phyloP scores from a whole-genome alignment of 495 filamentous ascomycete genomes.

The Patellaria atrata region DNA sequence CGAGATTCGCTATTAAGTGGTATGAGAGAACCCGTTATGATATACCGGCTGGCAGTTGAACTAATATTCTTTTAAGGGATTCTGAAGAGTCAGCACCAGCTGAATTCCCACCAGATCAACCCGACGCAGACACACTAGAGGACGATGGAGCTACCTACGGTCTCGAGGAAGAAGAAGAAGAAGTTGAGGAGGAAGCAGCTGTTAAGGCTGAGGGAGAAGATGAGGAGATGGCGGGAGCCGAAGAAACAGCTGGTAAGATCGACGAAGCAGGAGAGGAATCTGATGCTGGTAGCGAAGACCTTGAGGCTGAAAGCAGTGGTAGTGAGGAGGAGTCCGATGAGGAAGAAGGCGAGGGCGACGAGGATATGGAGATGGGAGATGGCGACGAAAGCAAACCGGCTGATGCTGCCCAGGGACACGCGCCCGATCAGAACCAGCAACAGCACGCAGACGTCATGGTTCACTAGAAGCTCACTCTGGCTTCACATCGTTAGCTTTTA shows the following conservation, averaged over 20 bases:
- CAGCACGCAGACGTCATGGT: conserved; percentile 18
- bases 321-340: conserved; percentile 70
- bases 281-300: conserved; percentile 84
- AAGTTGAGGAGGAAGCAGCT: conserved; percentile 39
- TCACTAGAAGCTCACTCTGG: conserved; percentile 9
- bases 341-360: conserved; percentile 46
- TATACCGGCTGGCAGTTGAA: conserved; percentile 4
- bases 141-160: conserved; percentile 82
- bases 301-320: conserved; percentile 86
- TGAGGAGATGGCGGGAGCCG: conserved; percentile 70
- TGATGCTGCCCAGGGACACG: conserved; percentile 2
- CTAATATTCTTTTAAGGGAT: conserved; percentile 46
- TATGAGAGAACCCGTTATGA: too few relatives aligned
- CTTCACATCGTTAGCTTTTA: conserved; percentile 3
- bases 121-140: conserved; percentile 72
- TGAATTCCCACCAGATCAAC: conserved; percentile 93
- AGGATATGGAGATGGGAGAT: conserved; percentile 75
- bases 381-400: conserved; percentile 21
- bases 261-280: conserved; percentile 64
- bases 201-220: conserved; percentile 40
- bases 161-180: conserved; percentile 64
- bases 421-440: neutral
- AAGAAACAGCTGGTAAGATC: conserved; percentile 36
- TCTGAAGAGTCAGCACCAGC: conserved; percentile 88
- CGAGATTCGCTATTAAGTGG: conserved; percentile 98